Evolutionary conservation across 768 basidiomycete species (phyloP).

Genomic region (Calocybe gangraenosa): DNA sequence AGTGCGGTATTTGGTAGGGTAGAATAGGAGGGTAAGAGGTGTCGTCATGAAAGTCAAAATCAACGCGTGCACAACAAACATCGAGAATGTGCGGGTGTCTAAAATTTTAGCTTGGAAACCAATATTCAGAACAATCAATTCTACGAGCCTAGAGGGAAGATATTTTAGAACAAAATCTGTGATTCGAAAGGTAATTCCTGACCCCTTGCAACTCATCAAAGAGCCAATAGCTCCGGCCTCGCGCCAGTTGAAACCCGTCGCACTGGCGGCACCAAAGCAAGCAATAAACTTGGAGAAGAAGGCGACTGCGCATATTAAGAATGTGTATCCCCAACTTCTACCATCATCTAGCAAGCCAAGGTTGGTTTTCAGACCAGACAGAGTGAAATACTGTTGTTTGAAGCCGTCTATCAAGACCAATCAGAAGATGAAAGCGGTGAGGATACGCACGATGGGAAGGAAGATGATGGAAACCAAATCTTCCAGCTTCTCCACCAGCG

Average conservation of each 20-base stretch:
- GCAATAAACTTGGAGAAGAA: slow-evolving; percentile 79
- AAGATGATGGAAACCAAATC: slow-evolving; percentile 79
- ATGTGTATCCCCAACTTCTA: slow-evolving; percentile 75
- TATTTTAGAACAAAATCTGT: not conserved
- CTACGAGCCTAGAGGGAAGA: slow-evolving; percentile 51
- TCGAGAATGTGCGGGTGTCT: slow-evolving; percentile 69
- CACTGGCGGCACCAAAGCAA: slow-evolving; percentile 56
- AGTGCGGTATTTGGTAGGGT: slow-evolving; percentile 59
- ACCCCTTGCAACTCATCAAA: slow-evolving; percentile 92
- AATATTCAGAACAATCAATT: slow-evolving; percentile 90
- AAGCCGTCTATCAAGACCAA: not conserved
- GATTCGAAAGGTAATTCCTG: slow-evolving; percentile 16
- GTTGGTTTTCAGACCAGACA: slow-evolving; percentile 79
- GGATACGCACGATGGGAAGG: slow-evolving; percentile 61
- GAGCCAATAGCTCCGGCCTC: slow-evolving; percentile 81
- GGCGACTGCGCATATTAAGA: slow-evolving; percentile 70
- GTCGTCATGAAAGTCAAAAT: slow-evolving; percentile 83
- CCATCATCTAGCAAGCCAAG: slow-evolving; percentile 73
- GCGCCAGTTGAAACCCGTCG: slow-evolving; percentile 64
- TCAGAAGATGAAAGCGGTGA: not conserved
- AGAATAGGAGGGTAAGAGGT: slow-evolving; percentile 73
- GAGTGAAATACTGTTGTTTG: slow-evolving; percentile 63
- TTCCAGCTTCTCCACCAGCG: slow-evolving; percentile 81
- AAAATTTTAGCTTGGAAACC: slow-evolving; percentile 68
- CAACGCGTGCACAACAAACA: slow-evolving; percentile 82